phyloP scores from a whole-genome alignment of 768 basidiomycete genomes.

The Naganishia randhawae region DNA sequence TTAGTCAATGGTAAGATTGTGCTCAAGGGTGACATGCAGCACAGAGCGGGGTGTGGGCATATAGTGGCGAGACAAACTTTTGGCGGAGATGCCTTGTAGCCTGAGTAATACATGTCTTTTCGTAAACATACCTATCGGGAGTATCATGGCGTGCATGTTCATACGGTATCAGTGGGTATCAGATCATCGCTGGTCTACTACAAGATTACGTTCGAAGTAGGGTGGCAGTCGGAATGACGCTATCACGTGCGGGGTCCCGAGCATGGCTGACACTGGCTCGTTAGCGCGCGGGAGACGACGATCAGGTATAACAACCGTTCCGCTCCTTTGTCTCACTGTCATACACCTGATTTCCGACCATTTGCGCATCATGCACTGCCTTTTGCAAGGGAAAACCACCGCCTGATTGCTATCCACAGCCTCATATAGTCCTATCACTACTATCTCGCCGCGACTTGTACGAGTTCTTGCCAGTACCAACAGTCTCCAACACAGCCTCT shows the following conservation, averaged over 20 bases:
- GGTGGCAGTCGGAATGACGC: no score
- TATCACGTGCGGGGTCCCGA: slow-evolving; percentile 1
- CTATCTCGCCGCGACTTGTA: not conserved
- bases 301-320: not conserved
- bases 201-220: no score
- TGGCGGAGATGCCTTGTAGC: slow-evolving; percentile 13
- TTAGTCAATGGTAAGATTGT: slow-evolving; percentile 31
- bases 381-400: no score
- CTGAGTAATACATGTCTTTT: not conserved
- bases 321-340: slow-evolving; percentile 2
- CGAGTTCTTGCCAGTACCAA: not conserved
- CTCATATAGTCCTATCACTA: not conserved
- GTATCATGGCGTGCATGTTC: no score
- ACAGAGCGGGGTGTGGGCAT: slow-evolving; percentile 47
- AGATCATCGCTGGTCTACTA: no score
- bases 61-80: slow-evolving; percentile 8
- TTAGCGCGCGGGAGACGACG: not conserved
- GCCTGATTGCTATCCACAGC: not conserved
- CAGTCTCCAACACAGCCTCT: not conserved
- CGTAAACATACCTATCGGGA: no score
- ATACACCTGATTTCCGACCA: not conserved
- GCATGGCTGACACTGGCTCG: not conserved
- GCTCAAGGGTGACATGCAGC: slow-evolving; percentile 29
- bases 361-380: not conserved
- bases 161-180: no score